Base-by-base conservation (phyloP, 2,329 filamentous ascomycete species). In the Pseudogymnoascus sp. region DNA sequence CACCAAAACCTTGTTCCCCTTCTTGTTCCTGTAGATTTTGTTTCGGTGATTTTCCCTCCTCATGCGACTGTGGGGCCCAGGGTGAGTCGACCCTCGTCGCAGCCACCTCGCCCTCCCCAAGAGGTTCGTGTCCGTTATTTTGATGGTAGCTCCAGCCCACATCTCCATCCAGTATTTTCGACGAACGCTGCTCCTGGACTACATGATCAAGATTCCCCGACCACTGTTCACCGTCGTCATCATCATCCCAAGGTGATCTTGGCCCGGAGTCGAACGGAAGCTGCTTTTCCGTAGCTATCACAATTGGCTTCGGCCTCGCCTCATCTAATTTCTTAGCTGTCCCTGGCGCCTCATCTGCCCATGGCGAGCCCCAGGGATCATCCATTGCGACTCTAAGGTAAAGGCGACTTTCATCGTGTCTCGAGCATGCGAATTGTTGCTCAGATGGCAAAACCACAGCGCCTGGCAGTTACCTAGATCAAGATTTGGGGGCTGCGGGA, bases 291-390 rank as follows among this genome's bases (percentile, higher is more conserved):
- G 68, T 68, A 42, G 67, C 66, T 53, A 50, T 62, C 56, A 67
- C 66, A 53, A 44, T 63, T 29, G 33, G 61, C 53, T 64, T 60
- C 26, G 38, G 62, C 62, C 61, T 65, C 60, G 38, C 35, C 35
- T 35, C 31, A 40, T 62, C 42, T 50, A 63, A 50, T 56, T 61
- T 63, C 44, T 64, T 64, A 50, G 61, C 63, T 53, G 68, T 60
- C 11, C 62, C 60, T 42, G 64, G 65, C 59, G 64, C 44, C 65
- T 73, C 72, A 63, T 75, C 74, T 67, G 74, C 74, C 74, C 74
- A 76, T 31, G 74, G 74, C 62, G 73, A 76, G 67, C 73, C 72
- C 74, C 74, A 76, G 64, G 72, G 71, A 67, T 75, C 73, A 68
- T 74, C 73, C 72, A 75, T 75, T 68, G 67, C 69, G 66, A 68